Evolutionary conservation across 2,329 filamentous ascomycete genomes (phyloP).

Genomic region (Nigrospora oryzae): DNA sequence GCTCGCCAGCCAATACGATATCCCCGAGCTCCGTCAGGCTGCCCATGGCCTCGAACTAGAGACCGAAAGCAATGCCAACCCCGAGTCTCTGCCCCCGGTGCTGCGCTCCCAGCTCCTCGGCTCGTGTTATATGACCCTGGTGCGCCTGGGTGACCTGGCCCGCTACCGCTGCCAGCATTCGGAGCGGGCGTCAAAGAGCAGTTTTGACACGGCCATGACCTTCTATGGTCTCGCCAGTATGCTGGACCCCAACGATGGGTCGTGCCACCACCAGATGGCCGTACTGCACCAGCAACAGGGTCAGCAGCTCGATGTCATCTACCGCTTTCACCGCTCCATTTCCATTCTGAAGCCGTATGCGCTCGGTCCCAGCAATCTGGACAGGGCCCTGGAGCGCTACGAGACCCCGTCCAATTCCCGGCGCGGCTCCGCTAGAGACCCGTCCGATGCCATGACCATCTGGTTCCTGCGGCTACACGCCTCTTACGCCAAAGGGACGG

Average conservation of each 20-base stretch:
- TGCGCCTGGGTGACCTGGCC: conserved; percentile 83
- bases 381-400: conserved; percentile 63
- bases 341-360: conserved; percentile 67
- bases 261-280: conserved; percentile 83
- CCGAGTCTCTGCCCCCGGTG: conserved; percentile 27
- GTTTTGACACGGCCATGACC: conserved; percentile 70
- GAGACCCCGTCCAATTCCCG: conserved; percentile 25
- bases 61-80: conserved; percentile 32
- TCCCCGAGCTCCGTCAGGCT: conserved; percentile 38
- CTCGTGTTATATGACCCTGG: conserved; percentile 75
- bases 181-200: conserved; percentile 53
- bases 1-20: conserved; percentile 53
- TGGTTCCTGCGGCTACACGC: conserved; percentile 87
- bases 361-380: conserved; percentile 66
- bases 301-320: conserved; percentile 77
- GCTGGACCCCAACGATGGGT: conserved; percentile 69
- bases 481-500: conserved; percentile 69
- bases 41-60: conserved; percentile 33
- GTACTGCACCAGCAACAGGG: conserved; percentile 73
- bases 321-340: conserved; percentile 81
- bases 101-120: conserved; percentile 53
- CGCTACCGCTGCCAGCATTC: conserved; percentile 74
- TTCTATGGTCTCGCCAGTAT: conserved; percentile 80
- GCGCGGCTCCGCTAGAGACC: conserved; percentile 34
- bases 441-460: conserved; percentile 57